A percentile compares a stretch with the other conserved stretches of the same genome.
These are phyloP conservation scores for Mollisia scopiformis DNA, from an alignment of 2,329 filamentous ascomycete genomes.

Conservation along the genomic window DNA sequence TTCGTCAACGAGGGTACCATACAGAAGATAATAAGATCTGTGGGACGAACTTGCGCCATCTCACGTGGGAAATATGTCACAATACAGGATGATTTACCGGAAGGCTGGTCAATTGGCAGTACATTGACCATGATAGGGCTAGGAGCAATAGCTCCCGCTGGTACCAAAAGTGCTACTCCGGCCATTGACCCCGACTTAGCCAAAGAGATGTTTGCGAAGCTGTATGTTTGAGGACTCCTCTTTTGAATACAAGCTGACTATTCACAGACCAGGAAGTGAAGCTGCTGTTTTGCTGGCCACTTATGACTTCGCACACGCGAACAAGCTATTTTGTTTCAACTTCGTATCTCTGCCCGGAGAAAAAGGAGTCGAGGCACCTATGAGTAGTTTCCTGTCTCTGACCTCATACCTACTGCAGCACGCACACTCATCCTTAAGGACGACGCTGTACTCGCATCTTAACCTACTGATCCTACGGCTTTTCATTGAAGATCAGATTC, in stretches of 20 bases:
- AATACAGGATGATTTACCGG: conserved; percentile 86
- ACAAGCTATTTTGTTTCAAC: conserved; percentile 92
- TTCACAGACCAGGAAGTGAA: conserved; percentile 71
- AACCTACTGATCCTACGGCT: conserved; percentile 85
- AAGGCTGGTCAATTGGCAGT: conserved; percentile 82
- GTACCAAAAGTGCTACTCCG: conserved; percentile 62
- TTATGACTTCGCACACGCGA: conserved; percentile 92
- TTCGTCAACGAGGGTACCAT: conserved; percentile 94
- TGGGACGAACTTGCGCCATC: conserved; percentile 71
- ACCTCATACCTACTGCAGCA: conserved; percentile 94
- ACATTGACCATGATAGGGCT: conserved; percentile 86
- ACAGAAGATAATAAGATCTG: conserved; percentile 75
- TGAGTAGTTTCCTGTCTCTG: conserved; percentile 82
- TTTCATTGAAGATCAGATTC: conserved; percentile 79
- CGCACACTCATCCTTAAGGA: conserved; percentile 79
- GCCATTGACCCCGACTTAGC: conserved; percentile 77
- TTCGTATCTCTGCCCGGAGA: conserved; percentile 68
- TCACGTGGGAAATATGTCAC: conserved; percentile 78
- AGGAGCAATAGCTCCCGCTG: conserved; percentile 72
- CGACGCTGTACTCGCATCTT: conserved; percentile 81
- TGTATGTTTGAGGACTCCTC: conserved; percentile 57
- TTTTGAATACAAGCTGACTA: conserved; percentile 26
- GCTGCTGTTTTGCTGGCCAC: conserved; percentile 81
- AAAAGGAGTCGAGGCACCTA: conserved; percentile 70
- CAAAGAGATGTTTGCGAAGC: conserved; percentile 76